Conservation (phyloP, 345 rosid species). For the Corchorus capsularis region DNA sequence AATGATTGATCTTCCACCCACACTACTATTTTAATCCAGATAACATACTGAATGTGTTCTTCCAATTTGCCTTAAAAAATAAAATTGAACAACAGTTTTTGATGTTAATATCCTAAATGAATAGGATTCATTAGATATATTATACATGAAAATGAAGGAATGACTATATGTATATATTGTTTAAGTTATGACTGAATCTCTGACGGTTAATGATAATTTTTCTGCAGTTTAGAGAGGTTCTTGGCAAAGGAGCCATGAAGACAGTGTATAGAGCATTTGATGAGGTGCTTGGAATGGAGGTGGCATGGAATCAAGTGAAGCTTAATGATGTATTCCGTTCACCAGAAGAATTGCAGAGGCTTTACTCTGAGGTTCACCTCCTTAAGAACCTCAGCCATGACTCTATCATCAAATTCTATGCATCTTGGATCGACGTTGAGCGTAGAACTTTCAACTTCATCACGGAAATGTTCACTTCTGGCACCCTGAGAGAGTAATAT, state of each 20-base stretch:
- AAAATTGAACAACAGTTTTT: not conserved
- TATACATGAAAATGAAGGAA: not conserved
- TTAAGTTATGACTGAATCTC: not conserved
- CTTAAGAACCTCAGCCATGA: conserved; percentile 77
- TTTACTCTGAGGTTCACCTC: conserved; percentile 92
- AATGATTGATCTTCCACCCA: not conserved
- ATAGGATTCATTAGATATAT: not conserved
- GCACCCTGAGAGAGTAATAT: conserved; percentile 79
- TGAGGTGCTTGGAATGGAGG: conserved; percentile 83
- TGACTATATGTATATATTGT: not conserved
- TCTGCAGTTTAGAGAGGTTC: conserved; percentile 69
- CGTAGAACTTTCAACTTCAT: conserved; percentile 87
- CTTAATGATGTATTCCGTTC: conserved; percentile 72
- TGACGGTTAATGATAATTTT: not conserved
- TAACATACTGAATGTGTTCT: not conserved
- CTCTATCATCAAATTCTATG: conserved; percentile 66
- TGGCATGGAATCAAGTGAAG: conserved; percentile 94
- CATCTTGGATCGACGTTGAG: conserved; percentile 79
- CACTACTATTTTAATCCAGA: not conserved
- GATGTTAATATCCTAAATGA: not conserved
- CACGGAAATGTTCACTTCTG: conserved; percentile 93
- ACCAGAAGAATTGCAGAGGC: conserved; percentile 77
- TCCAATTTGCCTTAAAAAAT: not conserved
- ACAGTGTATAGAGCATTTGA: conserved; percentile 93
- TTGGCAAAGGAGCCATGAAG: conserved; percentile 96